phyloP scores from a whole-genome alignment of 2,329 filamentous ascomycete species.

The Penicillium sp. region DNA sequence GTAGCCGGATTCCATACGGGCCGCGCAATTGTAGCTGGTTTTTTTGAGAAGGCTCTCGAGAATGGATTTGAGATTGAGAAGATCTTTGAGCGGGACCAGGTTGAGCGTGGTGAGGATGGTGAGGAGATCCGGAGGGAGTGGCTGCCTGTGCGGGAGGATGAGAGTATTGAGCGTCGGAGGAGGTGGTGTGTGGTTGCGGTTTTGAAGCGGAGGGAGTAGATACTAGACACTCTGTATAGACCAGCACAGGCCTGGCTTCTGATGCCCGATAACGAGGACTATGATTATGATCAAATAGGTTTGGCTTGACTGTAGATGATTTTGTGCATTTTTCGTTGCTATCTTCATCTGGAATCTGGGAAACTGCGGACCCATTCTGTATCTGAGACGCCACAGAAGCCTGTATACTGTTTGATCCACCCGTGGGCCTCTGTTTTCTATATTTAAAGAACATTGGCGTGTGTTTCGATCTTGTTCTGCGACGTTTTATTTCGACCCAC shows the following conservation, averaged over 20 bases:
- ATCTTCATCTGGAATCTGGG: not conserved
- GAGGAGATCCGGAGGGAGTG: constrained; percentile 47
- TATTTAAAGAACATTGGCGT: constrained; percentile 7
- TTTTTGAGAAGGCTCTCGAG: constrained; percentile 51
- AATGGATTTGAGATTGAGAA: constrained; percentile 51
- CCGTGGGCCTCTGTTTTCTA: constrained; percentile 6
- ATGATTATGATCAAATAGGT: not conserved
- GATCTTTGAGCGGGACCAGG: constrained; percentile 56
- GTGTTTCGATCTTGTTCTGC: constrained; percentile 1
- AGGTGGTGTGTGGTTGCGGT: constrained; percentile 58
- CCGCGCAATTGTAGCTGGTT: constrained; percentile 53
- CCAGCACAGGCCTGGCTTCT: not conserved
- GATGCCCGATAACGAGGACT: not conserved
- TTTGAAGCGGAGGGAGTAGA: constrained; percentile 28
- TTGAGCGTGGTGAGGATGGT: constrained; percentile 37
- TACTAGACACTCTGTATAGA: too few species aligned
- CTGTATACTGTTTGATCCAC: not conserved
- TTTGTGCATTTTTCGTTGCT: not conserved
- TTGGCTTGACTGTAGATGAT: not conserved
- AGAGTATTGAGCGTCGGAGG: constrained; percentile 51
- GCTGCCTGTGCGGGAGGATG: constrained; percentile 49
- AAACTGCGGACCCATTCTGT: not conserved
- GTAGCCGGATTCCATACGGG: constrained; percentile 62
- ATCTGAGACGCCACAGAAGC: not conserved
- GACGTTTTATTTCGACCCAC: constrained; percentile 3